A percentile compares a stretch with the other conserved stretches of the same genome.
Evolutionary conservation across 768 basidiomycete genomes (phyloP).

Genomic region (Mycena kentingensis): DNA sequence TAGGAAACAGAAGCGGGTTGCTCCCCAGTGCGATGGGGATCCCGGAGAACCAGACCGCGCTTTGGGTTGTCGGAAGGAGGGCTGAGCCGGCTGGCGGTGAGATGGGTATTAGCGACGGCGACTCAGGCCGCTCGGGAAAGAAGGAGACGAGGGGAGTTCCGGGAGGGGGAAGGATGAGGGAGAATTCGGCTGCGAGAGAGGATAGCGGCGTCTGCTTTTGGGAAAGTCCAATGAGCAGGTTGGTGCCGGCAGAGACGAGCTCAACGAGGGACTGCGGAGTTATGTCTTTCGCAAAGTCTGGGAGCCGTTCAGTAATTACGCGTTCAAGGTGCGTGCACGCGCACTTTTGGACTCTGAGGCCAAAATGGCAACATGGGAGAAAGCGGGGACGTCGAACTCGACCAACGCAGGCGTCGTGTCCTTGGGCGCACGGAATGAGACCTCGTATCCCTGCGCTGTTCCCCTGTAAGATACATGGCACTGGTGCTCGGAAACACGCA

Average conservation of each 20-base stretch:
- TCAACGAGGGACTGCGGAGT: conserved; percentile 79
- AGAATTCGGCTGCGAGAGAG: conserved; percentile 88
- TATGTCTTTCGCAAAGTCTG: conserved; percentile 74
- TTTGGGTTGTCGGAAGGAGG: conserved; percentile 48
- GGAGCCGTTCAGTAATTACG: conserved; percentile 4
- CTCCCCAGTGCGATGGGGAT: conserved; percentile 62
- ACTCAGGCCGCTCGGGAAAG: conserved; percentile 73
- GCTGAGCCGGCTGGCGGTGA: conserved; percentile 43
- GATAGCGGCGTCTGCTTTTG: conserved; percentile 72
- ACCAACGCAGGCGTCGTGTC: conserved; percentile 66
- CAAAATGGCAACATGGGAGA: conserved; percentile 86
- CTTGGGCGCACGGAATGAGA: conserved; percentile 86
- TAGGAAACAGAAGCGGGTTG: conserved; percentile 81
- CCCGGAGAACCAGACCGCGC: conserved; percentile 79
- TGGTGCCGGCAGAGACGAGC: conserved; percentile 70
- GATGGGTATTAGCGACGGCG: conserved; percentile 67
- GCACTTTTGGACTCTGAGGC: conserved; percentile 85
- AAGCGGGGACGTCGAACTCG: conserved; percentile 71
- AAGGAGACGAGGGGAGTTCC: conserved; percentile 84
- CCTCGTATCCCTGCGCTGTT: conserved; percentile 77
- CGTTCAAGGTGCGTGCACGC: conserved; percentile 23
- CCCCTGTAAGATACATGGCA: conserved; percentile 5
- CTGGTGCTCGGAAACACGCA: conserved; percentile 29
- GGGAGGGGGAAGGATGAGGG: conserved; percentile 83
- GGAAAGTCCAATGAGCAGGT: conserved; percentile 83